Percentiles rank a stretch among this genome's conserved stretches.
Conservation (phyloP, 257 asterid species). For the Ligustrum vulgare region DNA sequence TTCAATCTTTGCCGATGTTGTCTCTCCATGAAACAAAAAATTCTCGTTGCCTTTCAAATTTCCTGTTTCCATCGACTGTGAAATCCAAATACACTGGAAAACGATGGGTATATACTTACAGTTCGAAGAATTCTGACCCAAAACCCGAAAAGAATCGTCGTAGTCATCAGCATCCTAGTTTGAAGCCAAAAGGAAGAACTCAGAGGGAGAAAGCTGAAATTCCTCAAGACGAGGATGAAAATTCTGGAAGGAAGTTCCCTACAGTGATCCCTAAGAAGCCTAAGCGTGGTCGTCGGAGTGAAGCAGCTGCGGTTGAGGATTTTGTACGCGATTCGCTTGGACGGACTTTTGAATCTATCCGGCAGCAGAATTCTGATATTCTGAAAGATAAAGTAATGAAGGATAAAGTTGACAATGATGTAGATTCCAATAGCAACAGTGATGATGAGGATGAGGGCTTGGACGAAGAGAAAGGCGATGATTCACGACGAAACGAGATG, state of each 20-base stretch:
- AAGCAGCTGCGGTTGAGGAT: constrained; percentile 95
- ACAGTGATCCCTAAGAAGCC: constrained; percentile 65
- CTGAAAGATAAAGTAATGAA: constrained; percentile 58
- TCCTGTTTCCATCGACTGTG: constrained; percentile 18
- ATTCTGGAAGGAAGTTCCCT: constrained; percentile 40
- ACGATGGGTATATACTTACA: constrained; percentile 40
- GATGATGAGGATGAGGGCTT: constrained; percentile 40
- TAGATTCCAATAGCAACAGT: constrained; percentile 31
- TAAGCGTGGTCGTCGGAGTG: constrained; percentile 84
- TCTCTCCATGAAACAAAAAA: constrained; percentile 19
- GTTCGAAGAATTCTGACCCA: constrained; percentile 33
- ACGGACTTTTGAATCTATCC: constrained; percentile 63
- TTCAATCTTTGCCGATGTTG: constrained; percentile 30
- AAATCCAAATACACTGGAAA: constrained; percentile 24
- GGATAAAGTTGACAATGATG: constrained; percentile 40
- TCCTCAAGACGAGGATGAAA: constrained; percentile 33
- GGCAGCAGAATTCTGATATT: constrained; percentile 66
- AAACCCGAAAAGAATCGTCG: constrained; percentile 33
- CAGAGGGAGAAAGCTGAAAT: constrained; percentile 27
- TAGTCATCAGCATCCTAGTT: constrained; percentile 22
- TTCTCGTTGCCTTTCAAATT: constrained; percentile 25
- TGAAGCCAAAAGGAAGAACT: constrained; percentile 32
- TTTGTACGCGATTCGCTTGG: constrained; percentile 60
- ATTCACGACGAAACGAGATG: constrained; percentile 40
- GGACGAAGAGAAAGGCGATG: constrained; percentile 23